Conservation (phyloP, 2,329 filamentous ascomycete genomes). For the Neofusicoccum kwambonambiense region DNA sequence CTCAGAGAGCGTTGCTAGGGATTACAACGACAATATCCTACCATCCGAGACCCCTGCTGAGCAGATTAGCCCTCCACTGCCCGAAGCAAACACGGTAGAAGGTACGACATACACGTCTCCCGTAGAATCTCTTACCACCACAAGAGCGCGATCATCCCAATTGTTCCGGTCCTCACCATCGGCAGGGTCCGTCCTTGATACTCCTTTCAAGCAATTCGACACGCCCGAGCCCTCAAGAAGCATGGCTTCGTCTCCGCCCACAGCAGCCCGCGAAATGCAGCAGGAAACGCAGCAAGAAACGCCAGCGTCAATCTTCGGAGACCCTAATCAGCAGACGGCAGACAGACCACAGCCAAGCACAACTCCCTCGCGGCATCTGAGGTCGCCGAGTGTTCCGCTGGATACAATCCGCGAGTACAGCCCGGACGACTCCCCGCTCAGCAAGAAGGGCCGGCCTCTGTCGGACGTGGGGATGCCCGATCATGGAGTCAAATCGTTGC, state of each 20-base stretch:
- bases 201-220: constrained; percentile 25
- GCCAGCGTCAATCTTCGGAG: constrained; percentile 1
- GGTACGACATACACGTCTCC: constrained; percentile 20
- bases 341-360: background rate
- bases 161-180: constrained; percentile 39
- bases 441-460: constrained; percentile 43
- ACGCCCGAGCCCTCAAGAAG: constrained; percentile 20
- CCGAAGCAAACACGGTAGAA: constrained; percentile 16
- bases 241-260: constrained; percentile 16
- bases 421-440: constrained; percentile 41
- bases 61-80: constrained; percentile 21
- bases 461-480: constrained; percentile 45
- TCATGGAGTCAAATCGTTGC: constrained; percentile 41
- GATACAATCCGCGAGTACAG: constrained; percentile 54
- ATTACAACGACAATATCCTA: background rate
- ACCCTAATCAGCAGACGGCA: background rate
- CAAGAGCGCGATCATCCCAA: constrained; percentile 36
- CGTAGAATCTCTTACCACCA: constrained; percentile 30
- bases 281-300: background rate
- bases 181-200: constrained; percentile 25
- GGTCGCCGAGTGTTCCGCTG: constrained; percentile 39
- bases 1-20: background rate
- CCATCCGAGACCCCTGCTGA: background rate
- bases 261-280: background rate
- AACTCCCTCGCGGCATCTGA: constrained; percentile 27